Conservation (phyloP, 768 basidiomycete genomes). For the Filobasidium floriforme region DNA sequence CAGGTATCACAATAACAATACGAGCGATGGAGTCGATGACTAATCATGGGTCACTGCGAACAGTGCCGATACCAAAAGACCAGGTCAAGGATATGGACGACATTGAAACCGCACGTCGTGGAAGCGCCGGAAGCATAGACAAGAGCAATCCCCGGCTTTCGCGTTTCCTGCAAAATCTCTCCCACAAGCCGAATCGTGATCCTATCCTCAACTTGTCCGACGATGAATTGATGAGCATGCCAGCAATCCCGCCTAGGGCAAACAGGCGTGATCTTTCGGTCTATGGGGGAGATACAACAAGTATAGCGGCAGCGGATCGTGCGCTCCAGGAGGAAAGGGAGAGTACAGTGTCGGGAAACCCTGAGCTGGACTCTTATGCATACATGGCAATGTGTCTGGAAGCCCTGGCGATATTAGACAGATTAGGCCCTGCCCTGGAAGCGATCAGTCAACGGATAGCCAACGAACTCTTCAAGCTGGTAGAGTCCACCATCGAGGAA, state of each 20-base stretch:
- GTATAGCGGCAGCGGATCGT: not conserved
- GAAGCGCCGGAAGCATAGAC: not conserved
- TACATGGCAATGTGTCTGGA: conserved; percentile 91
- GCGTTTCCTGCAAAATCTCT: conserved; percentile 42
- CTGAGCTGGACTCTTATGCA: conserved; percentile 83
- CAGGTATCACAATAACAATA: conserved; percentile 48
- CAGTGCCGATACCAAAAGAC: conserved; percentile 19
- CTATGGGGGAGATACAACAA: conserved; percentile 1
- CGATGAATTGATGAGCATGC: conserved; percentile 26
- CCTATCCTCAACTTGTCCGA: conserved; percentile 43
- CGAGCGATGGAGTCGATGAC: not conserved
- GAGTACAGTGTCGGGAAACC: conserved; percentile 51
- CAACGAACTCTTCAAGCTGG: conserved; percentile 70
- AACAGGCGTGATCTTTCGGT: conserved; percentile 11
- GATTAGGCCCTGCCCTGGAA: conserved; percentile 75
- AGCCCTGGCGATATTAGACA: conserved; percentile 83
- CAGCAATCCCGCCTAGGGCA: conserved; percentile 18
- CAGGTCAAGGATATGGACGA: conserved; percentile 5
- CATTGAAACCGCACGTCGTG: not conserved
- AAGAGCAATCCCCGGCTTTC: conserved; percentile 36
- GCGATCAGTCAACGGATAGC: conserved; percentile 72
- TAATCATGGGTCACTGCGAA: not conserved
- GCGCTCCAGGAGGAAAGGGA: not conserved
- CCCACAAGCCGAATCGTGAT: conserved; percentile 41
- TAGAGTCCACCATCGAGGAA: conserved; percentile 81